A percentile compares a stretch with the other conserved stretches of the same genome.
phyloP scores from a whole-genome alignment of 1,139 yeast genomes.

The Kodamaea alishanica region DNA sequence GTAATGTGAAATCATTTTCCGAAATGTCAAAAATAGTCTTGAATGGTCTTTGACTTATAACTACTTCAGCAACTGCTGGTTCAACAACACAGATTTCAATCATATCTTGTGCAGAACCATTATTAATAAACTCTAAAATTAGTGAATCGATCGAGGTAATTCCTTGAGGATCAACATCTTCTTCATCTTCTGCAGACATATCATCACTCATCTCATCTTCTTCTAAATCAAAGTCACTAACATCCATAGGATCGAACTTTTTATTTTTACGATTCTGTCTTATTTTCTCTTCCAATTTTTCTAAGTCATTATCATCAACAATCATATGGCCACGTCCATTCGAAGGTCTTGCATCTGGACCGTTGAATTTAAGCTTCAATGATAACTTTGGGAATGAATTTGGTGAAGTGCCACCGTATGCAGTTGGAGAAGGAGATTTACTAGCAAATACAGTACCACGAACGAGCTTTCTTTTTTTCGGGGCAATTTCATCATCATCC shows the following conservation, averaged over 20 bases:
- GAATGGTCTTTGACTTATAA: slow-evolving; percentile 69
- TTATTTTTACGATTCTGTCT: slow-evolving; percentile 27
- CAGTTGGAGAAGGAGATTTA: no score
- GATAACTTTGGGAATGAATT: no score
- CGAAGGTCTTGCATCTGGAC: no score
- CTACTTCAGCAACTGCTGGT: slow-evolving; percentile 59
- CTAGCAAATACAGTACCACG: slow-evolving; percentile 20
- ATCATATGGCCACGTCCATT: slow-evolving; percentile 8
- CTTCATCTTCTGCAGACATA: slow-evolving; percentile 38
- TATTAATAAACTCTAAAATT: slow-evolving; percentile 72
- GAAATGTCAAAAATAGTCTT: slow-evolving; percentile 53
- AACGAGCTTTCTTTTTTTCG: slow-evolving; percentile 36
- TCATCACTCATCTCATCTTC: slow-evolving; percentile 37
- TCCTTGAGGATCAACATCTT: slow-evolving; percentile 31
- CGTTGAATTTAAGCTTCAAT: no score
- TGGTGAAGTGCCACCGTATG: no score
- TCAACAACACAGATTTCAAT: slow-evolving; percentile 75
- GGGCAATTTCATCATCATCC: slow-evolving; percentile 14
- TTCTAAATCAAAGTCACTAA: slow-evolving; percentile 44
- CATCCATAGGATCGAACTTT: slow-evolving; percentile 18
- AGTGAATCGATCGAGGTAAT: slow-evolving; percentile 58
- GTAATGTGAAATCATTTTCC: slow-evolving; percentile 31
- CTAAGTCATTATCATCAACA: slow-evolving; percentile 37
- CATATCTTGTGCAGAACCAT: slow-evolving; percentile 70
- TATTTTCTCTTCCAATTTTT: slow-evolving; percentile 37